Conservation (phyloP, 2,329 filamentous ascomycete genomes). For the Sarocladiaceae sp. region DNA sequence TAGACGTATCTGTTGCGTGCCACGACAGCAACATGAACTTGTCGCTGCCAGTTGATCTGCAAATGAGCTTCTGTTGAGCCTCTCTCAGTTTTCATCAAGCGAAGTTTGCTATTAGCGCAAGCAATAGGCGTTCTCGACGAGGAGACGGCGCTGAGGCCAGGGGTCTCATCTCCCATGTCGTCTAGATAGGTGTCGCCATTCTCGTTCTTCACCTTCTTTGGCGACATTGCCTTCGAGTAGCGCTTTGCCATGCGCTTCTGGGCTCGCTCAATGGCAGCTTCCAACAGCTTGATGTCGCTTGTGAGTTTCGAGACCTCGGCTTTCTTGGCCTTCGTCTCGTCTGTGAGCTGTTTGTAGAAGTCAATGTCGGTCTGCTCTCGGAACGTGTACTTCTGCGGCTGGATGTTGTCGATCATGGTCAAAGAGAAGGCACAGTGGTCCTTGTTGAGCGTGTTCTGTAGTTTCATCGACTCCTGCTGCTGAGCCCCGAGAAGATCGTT, state of each 20-base stretch:
- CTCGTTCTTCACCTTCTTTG: constrained; percentile 1
- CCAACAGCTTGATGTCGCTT: neutral
- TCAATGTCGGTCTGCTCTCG: neutral
- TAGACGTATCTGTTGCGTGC: neutral
- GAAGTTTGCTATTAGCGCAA: neutral
- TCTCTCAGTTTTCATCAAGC: neutral
- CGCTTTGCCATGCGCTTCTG: neutral
- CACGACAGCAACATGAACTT: neutral
- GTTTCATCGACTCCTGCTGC: constrained; percentile 19
- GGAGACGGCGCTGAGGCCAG: no score
- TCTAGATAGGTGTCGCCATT: neutral
- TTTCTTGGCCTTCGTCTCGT: neutral
- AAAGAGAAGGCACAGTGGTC: constrained; percentile 19
- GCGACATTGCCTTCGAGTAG: neutral
- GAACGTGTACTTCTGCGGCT: neutral
- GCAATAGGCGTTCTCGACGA: no score
- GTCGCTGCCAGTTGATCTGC: neutral
- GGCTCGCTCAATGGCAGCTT: neutral
- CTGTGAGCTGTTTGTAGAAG: neutral
- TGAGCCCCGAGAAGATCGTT: constrained; percentile 19
- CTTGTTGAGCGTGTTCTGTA: constrained; percentile 20
- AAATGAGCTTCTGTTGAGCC: neutral
- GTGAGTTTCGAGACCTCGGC: neutral
- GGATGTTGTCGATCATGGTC: constrained; percentile 23
- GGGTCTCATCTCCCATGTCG: no score